A percentile compares a stretch with the other conserved stretches of the same genome.
Evolutionary conservation across 2,329 filamentous ascomycete species (phyloP).

Genomic region (Botrytis elliptica): DNA sequence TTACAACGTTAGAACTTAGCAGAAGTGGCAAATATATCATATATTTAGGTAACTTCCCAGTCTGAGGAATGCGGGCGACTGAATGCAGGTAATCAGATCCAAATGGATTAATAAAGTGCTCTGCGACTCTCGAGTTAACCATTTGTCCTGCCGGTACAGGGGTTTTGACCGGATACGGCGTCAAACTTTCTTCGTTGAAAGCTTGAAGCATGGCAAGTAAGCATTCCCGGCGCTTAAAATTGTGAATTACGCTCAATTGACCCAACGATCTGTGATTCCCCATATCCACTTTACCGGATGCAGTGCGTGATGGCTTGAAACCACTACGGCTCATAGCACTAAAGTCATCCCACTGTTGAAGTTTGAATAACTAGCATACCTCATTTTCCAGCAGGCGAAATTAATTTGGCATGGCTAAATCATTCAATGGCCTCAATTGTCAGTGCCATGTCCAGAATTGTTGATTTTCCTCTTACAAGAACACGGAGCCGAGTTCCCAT

Average conservation of each 20-base stretch:
- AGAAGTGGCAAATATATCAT: not conserved
- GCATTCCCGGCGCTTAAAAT: not conserved
- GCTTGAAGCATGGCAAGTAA: constrained; percentile 6
- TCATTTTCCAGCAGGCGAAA: not conserved
- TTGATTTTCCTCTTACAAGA: not conserved
- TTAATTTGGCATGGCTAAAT: not conserved
- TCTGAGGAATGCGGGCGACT: not conserved
- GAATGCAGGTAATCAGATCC: not conserved
- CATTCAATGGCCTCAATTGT: not conserved
- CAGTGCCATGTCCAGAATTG: too few species aligned
- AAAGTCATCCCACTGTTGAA: constrained; percentile 2
- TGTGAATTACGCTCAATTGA: not conserved
- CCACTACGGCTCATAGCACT: not conserved
- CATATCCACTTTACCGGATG: not conserved
- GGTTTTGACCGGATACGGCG: not conserved
- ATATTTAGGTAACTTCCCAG: not conserved
- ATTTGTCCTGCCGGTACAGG: not conserved
- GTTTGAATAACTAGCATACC: not conserved
- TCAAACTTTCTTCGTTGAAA: not conserved
- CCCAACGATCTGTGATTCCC: not conserved
- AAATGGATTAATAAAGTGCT: not conserved
- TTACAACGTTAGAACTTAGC: not conserved
- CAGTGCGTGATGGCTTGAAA: not conserved
- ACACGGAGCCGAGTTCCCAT: not conserved
- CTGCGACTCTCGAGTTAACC: not conserved